Evolutionary conservation across 2,329 filamentous ascomycete genomes (phyloP).

Genomic region (Aspergillus brunneoviolaceus): DNA sequence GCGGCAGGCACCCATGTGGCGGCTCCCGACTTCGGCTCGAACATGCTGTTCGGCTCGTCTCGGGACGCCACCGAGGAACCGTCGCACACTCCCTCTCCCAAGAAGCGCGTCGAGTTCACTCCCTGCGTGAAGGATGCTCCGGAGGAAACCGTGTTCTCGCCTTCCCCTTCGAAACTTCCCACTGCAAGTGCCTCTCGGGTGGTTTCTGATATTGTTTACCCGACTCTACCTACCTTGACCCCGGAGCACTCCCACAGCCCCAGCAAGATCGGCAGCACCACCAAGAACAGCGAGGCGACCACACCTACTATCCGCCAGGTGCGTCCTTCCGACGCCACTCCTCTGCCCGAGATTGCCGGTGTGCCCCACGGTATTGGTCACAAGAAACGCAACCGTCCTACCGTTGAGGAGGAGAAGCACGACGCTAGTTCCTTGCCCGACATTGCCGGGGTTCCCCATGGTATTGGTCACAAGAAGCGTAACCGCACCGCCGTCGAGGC

Average conservation of each 20-base stretch:
- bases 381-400: slow-evolving; percentile 37
- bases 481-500: slow-evolving; percentile 33
- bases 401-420: slow-evolving; percentile 17
- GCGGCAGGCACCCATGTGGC: slow-evolving; percentile 58
- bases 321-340: slow-evolving; percentile 31
- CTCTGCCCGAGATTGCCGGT: slow-evolving; percentile 32
- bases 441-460: slow-evolving; percentile 34
- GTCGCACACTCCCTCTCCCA: slow-evolving; percentile 66
- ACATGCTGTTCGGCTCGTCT: slow-evolving; percentile 50
- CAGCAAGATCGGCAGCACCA: not conserved
- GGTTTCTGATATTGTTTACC: slow-evolving; percentile 36
- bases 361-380: slow-evolving; percentile 41
- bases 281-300: slow-evolving; percentile 11
- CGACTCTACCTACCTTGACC: slow-evolving; percentile 39
- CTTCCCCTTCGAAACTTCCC: slow-evolving; percentile 43
- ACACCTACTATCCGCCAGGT: slow-evolving; percentile 44
- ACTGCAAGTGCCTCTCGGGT: slow-evolving; percentile 21
- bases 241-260: slow-evolving; percentile 28
- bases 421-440: slow-evolving; percentile 16
- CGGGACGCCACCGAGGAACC: slow-evolving; percentile 27
- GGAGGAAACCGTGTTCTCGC: slow-evolving; percentile 31
- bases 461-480: slow-evolving; percentile 43
- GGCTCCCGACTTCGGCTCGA: slow-evolving; percentile 43
- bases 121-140: slow-evolving; percentile 60
- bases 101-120: slow-evolving; percentile 81